phyloP scores from a whole-genome alignment of 2,329 filamentous ascomycete genomes.

The Fusarium lateritium region DNA sequence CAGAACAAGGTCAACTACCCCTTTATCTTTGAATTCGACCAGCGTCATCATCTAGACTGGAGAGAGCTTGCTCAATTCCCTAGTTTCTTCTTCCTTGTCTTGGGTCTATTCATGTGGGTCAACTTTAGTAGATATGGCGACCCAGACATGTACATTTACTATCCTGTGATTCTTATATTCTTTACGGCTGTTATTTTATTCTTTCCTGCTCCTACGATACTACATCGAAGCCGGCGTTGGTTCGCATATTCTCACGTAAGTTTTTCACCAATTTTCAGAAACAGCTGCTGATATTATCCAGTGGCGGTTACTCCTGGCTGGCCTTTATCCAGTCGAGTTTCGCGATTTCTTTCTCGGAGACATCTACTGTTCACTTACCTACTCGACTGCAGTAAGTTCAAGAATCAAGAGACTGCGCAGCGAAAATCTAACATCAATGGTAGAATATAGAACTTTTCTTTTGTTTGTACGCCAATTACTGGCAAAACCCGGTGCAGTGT shows the following conservation, averaged over 20 bases:
- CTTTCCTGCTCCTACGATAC: constrained; percentile 81
- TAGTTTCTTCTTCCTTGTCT: constrained; percentile 82
- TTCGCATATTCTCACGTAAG: constrained; percentile 89
- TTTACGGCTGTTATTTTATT: constrained; percentile 79
- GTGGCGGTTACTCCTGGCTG: constrained; percentile 89
- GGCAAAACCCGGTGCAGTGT: constrained; percentile 81
- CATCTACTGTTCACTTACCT: constrained; percentile 97
- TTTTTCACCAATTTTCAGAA: constrained; percentile 22
- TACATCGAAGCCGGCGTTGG: constrained; percentile 85
- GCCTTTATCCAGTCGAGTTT: constrained; percentile 94
- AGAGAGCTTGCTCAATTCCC: constrained; percentile 89
- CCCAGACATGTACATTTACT: constrained; percentile 83
- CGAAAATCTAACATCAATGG: constrained; percentile 18
- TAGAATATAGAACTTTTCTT: constrained; percentile 95
- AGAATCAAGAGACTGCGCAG: neutral
- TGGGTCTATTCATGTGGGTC: constrained; percentile 88
- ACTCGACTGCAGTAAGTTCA: constrained; percentile 82
- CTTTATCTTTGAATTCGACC: constrained; percentile 97
- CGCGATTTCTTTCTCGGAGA: constrained; percentile 98
- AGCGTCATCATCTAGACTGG: constrained; percentile 89
- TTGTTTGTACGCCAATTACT: constrained; percentile 87
- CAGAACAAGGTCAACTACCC: constrained; percentile 92
- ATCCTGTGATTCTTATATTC: constrained; percentile 84
- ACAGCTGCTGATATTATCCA: constrained; percentile 55
- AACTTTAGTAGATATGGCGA: constrained; percentile 83